Base-by-base conservation (phyloP, 805 yeast genomes). In the Wickerhamiella shivajii region DNA sequence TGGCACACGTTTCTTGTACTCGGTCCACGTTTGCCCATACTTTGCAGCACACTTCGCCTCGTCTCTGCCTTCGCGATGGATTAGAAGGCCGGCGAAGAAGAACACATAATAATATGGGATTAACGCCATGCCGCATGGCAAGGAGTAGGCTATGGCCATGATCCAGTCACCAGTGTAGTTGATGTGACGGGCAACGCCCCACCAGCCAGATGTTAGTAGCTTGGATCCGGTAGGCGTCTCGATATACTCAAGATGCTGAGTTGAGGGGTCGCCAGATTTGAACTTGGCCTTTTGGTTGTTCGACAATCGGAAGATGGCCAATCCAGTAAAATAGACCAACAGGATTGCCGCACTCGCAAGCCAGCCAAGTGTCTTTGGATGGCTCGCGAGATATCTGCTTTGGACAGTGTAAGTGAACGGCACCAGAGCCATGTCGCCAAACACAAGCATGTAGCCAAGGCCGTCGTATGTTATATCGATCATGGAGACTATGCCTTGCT, bases 391-490 rank as follows among this genome's bases (percentile, higher is more conserved):
- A 52, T 74, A 90, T 40, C 97, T 67, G 2, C 93, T 66, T 52
- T 90, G 98, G 39, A 90, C 53, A 7, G 84, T 67, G 54, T 90
- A 90, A 1, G 93, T 68, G 63, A 87, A 87, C 20, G 98, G 98
- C 15, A 90, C 83, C 62, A 90, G 67, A 2, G 90, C 74, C 47
- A 90, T 64, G 52, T 90, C 98, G 18, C 98, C 98, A 60, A 87
- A 85, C 3, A 84, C 73, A 34, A 90, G 63, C 98, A 90, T 90
- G 58, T 76, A 85, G 1, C 98, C 98, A 53, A 90, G 83, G 0
- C 98, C 98, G 58, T 90, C 98, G 8, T 94, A 80, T 5, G 92
- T 78, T 31, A 85, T 73, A 55, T 90, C 98, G 68, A 90, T 87
- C 96, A 90, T 90, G 5, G 90, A 73, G 39, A 90, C 61, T 9